Evolutionary conservation across 2,329 filamentous ascomycete genomes (phyloP).

Genomic region (Exophiala aquamarina): DNA sequence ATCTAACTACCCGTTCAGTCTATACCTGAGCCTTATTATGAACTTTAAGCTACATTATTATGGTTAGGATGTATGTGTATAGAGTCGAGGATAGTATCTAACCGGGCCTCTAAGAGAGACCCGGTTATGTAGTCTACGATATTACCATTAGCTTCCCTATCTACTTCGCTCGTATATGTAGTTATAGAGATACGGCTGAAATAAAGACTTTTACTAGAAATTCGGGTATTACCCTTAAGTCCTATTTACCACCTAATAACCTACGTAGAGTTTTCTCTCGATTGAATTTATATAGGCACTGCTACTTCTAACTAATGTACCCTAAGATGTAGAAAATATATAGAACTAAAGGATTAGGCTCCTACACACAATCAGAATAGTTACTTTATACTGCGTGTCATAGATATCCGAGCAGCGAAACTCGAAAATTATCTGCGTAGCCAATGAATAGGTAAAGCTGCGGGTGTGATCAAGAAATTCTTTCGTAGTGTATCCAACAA

Average conservation of each 20-base stretch:
- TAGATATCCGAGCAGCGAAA: constrained; percentile 14
- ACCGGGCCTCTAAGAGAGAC: constrained; percentile 41
- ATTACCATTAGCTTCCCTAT: constrained; percentile 19
- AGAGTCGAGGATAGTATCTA: constrained; percentile 47
- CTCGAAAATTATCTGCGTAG: constrained; percentile 21
- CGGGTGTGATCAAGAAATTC: constrained; percentile 18
- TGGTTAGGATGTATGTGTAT: constrained; percentile 48
- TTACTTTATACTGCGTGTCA: constrained; percentile 13
- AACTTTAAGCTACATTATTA: constrained; percentile 50
- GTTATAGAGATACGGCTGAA: constrained; percentile 20
- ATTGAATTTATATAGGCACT: too few relatives aligned
- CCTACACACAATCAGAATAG: constrained; percentile 12
- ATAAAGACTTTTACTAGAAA: constrained; percentile 8
- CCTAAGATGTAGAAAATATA: too few relatives aligned
- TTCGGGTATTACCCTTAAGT: constrained; percentile 1
- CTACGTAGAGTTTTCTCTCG: too few relatives aligned
- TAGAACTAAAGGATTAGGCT: too few relatives aligned
- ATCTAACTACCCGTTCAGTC: constrained; percentile 52
- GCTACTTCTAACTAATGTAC: too few relatives aligned
- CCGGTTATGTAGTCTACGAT: constrained; percentile 39
- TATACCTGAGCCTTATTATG: constrained; percentile 48
- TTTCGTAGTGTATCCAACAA: constrained; percentile 13
- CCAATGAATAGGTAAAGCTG: constrained; percentile 16
- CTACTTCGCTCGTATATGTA: constrained; percentile 19
- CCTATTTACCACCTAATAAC: background rate